Conservation (phyloP, 225 moss, liverwort and hornwort species). For the Asterella californica region DNA sequence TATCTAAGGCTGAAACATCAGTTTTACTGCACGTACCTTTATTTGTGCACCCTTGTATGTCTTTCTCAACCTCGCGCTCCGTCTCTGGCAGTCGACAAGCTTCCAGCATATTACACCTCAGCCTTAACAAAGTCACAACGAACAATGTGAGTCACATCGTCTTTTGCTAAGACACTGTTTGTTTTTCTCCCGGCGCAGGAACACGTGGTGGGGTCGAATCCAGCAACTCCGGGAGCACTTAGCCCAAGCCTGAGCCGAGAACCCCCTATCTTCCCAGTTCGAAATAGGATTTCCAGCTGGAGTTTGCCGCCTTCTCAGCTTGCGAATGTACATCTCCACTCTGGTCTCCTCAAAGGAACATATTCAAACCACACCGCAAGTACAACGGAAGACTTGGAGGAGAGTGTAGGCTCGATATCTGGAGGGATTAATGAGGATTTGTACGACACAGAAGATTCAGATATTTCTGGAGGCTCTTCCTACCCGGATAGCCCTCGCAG, state of each 20-base stretch:
- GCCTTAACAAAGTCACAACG: not conserved
- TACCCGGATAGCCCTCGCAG: constrained; percentile 48
- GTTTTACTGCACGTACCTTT: too few relatives aligned
- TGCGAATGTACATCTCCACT: constrained; percentile 79
- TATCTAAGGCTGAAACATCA: too few relatives aligned
- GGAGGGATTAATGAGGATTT: constrained; percentile 65
- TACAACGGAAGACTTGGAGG: constrained; percentile 81
- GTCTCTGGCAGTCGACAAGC: too few relatives aligned
- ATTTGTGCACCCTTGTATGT: too few relatives aligned
- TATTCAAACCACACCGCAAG: constrained; percentile 57
- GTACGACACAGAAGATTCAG: constrained; percentile 77
- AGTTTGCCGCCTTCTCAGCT: constrained; percentile 82
- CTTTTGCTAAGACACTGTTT: not conserved
- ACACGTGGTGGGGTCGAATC: constrained; percentile 13
- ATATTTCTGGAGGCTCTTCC: constrained; percentile 65
- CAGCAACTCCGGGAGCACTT: constrained; percentile 14
- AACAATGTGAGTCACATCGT: not conserved
- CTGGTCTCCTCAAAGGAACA: constrained; percentile 60
- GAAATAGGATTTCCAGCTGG: constrained; percentile 30
- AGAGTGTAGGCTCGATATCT: constrained; percentile 99
- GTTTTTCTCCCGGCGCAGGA: constrained; percentile 24
- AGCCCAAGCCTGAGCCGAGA: constrained; percentile 28
- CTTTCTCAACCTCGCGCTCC: not conserved
- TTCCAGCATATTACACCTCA: too few relatives aligned
- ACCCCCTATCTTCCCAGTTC: constrained; percentile 22